phyloP scores from a whole-genome alignment of 192 early-diverging fungal species.

The Pilaira anomala region DNA sequence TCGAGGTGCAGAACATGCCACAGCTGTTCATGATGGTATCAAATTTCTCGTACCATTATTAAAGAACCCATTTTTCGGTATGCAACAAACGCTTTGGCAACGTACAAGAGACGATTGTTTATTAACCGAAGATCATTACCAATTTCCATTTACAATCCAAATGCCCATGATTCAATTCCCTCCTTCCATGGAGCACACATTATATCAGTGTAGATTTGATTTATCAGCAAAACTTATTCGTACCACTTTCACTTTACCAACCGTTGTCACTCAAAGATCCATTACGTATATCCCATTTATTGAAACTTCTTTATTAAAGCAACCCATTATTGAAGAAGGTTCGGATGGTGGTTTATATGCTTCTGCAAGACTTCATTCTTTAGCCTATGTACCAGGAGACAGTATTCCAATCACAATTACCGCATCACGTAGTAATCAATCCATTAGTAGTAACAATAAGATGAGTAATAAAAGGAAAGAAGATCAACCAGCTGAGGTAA shows the following conservation, averaged over 20 bases:
- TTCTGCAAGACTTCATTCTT: neutral
- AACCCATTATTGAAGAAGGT: constrained; percentile 3
- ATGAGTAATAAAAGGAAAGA: neutral
- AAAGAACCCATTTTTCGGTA: constrained; percentile 20
- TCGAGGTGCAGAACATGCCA: constrained; percentile 3
- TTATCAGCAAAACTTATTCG: constrained; percentile 14
- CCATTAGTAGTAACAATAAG: neutral
- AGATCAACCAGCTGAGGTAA: constrained; percentile 15
- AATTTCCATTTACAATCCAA: constrained; percentile 27
- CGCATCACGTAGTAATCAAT: neutral
- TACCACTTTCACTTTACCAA: constrained; percentile 11
- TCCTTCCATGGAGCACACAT: constrained; percentile 14
- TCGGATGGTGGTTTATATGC: neutral
- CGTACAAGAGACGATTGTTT: neutral
- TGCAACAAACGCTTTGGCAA: constrained; percentile 20
- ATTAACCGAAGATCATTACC: constrained; percentile 10
- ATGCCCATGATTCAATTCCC: constrained; percentile 32
- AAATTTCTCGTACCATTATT: neutral
- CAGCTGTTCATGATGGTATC: neutral
- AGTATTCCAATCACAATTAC: constrained; percentile 5
- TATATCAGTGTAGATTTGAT: constrained; percentile 17
- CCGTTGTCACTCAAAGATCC: neutral
- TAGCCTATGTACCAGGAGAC: constrained; percentile 25
- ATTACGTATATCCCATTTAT: constrained; percentile 24
- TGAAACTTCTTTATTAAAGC: constrained; percentile 24